Conservation (phyloP, 371 early-diverging fungal genomes). For the Entomophthora muscae region DNA sequence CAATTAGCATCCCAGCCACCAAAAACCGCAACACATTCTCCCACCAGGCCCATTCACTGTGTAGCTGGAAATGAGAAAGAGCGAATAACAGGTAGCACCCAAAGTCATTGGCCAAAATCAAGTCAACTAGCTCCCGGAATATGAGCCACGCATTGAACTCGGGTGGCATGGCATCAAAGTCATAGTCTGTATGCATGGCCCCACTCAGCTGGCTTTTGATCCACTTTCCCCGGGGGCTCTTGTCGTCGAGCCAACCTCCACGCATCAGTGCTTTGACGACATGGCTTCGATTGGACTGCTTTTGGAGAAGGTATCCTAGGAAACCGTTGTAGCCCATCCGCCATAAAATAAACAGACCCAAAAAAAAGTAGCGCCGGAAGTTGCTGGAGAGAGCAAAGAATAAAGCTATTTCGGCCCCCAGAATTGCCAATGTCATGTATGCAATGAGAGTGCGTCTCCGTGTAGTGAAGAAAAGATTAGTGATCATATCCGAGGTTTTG, state of each 20-base stretch:
- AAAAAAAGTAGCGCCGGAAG: constrained; percentile 29
- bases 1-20: constrained; percentile 58
- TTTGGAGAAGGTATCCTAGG: constrained; percentile 59
- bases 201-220: constrained; percentile 46
- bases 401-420: constrained; percentile 40
- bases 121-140: constrained; percentile 82
- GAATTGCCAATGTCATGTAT: constrained; percentile 38
- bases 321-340: constrained; percentile 73
- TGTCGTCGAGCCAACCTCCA: constrained; percentile 37
- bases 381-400: constrained; percentile 38
- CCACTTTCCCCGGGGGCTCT: constrained; percentile 24
- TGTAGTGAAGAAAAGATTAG: constrained; percentile 41
- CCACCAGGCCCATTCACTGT: constrained; percentile 22
- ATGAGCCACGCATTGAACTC: constrained; percentile 93
- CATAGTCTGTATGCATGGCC: constrained; percentile 77
- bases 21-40: constrained; percentile 47
- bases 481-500: constrained; percentile 53
- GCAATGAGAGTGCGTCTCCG: constrained; percentile 56
- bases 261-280: constrained; percentile 45
- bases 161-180: constrained; percentile 62
- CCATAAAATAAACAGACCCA: constrained; percentile 67
- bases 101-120: constrained; percentile 85
- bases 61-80: constrained; percentile 35
- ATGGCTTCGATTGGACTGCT: constrained; percentile 55
- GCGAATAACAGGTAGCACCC: constrained; percentile 70